Evolutionary conservation across 2,329 filamentous ascomycete genomes (phyloP).

Genomic region (Diaporthe destruens): DNA sequence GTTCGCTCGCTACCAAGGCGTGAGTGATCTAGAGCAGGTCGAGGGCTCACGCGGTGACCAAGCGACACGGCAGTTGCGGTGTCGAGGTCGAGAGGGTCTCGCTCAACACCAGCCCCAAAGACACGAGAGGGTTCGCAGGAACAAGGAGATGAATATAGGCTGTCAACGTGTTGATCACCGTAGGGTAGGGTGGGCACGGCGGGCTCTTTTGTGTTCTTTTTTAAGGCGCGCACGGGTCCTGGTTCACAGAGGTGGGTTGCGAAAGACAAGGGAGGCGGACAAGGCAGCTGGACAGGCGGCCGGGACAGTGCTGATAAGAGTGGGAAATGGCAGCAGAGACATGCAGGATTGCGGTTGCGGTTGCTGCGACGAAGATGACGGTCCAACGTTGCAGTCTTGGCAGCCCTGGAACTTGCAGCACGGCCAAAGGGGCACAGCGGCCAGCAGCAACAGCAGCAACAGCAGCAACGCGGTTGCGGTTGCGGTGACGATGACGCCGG

Average conservation of each 20-base stretch:
- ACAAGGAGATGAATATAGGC: constrained; percentile 9
- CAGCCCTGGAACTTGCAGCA: constrained; percentile 33
- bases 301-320: constrained; percentile 33
- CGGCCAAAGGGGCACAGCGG: background rate
- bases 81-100: constrained; percentile 1
- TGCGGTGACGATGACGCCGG: constrained; percentile 15
- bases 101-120: constrained; percentile 3
- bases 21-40: background rate
- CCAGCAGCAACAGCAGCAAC: background rate
- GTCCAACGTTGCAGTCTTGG: constrained; percentile 41
- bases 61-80: constrained; percentile 15
- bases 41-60: constrained; percentile 25
- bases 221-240: constrained; percentile 25
- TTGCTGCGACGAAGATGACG: constrained; percentile 35
- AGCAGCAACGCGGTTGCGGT: constrained; percentile 5
- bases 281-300: background rate
- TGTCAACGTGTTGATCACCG: constrained; percentile 20
- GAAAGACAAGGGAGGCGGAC: constrained; percentile 19
- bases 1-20: constrained; percentile 9
- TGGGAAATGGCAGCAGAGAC: constrained; percentile 29
- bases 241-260: constrained; percentile 27
- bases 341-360: constrained; percentile 8
- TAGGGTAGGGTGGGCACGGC: constrained; percentile 28
- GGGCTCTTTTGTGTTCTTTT: constrained; percentile 29
- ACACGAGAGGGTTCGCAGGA: background rate